Percentiles rank a stretch among this genome's conserved stretches.
Evolutionary conservation across 108 stramenopile genomes (phyloP).

Genomic region (Aurantiochytrium sp.): DNA sequence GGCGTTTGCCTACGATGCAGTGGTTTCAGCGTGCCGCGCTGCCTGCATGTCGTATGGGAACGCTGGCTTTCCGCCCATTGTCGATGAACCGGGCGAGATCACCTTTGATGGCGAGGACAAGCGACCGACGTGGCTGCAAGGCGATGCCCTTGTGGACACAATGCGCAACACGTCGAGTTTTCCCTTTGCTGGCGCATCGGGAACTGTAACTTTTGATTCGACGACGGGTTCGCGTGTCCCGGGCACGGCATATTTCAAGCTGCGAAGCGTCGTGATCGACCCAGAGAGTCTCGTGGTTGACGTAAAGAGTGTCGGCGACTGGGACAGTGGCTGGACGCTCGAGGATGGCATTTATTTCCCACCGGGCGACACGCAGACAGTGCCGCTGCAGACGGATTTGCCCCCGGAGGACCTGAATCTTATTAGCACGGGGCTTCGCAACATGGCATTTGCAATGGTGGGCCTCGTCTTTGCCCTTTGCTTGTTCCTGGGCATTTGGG

Average conservation of each 20-base stretch:
- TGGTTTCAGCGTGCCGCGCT: not conserved
- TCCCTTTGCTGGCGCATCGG: not conserved
- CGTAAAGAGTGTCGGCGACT: not conserved
- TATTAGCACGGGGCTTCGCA: not conserved
- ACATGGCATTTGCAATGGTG: not conserved
- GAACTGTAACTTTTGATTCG: not conserved
- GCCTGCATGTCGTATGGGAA: not conserved
- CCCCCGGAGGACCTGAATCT: not conserved
- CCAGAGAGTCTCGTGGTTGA: not conserved
- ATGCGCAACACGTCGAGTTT: not conserved
- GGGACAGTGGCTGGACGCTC: not conserved
- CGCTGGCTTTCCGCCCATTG: not conserved
- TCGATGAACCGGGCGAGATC: not conserved
- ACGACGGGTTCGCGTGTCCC: not conserved
- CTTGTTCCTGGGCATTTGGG: not conserved
- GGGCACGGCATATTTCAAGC: not conserved
- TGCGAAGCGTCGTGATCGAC: not conserved
- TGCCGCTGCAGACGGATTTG: not conserved
- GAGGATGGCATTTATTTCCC: not conserved
- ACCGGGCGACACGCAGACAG: not conserved
- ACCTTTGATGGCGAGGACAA: not conserved
- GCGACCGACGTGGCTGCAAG: not conserved
- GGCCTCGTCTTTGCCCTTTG: not conserved
- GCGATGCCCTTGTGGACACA: not conserved
- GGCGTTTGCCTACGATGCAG: not conserved